Evolutionary conservation across 139 green algal genomes (phyloP), one percentile per base, ranked within the genome.

Genomic region (Penium margaritaceum): DNA sequence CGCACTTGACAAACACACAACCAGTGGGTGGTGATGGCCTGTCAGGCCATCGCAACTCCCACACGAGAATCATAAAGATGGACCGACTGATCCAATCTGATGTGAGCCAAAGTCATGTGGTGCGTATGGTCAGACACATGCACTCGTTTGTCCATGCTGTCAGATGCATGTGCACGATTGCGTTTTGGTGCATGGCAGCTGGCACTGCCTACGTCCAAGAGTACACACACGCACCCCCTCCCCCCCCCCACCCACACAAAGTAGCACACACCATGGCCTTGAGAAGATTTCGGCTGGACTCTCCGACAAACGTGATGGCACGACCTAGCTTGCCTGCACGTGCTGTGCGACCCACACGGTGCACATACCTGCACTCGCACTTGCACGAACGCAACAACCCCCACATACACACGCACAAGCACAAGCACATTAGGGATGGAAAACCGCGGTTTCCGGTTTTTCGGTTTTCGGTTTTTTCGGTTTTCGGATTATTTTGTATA

Each of bases 271-370:
- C 74, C 74, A 94, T 83, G 70, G 90, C 84, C 70, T 96, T 97
- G 4, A 97, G 76, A 58, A 97, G 83, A 19, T 21, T 12, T 0
- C 92, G 61, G 79, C 97, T 90, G 0, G 39, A 70, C 65, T 98
- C 91, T 51, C 90, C 87, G 5, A 89, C 78, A 27, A 99, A 87
- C 0, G 90, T 97, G 9, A 98, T 83, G 1, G 89, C 83, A n/a
- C 83, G 76, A 17, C 94, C 94, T 4, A 74, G 46, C 33, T 83
- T 61, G 32, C 94, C 94, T 14, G 94, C 94, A n/a, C 94, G 85
- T 0, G 94, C 94, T 0, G 94, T 99, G 47, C 94, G 89, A 17
- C 93, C 90, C 62, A 96, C 90, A 32, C 89, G 73, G 81, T 97
- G 92, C 60, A 97, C 70, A 21, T 81, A 81, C n/a, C 67, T 81